Evolutionary conservation across 2,329 filamentous ascomycete genomes (phyloP), one percentile per base, ranked within the genome.

Genomic region (Botryotinia convoluta): DNA sequence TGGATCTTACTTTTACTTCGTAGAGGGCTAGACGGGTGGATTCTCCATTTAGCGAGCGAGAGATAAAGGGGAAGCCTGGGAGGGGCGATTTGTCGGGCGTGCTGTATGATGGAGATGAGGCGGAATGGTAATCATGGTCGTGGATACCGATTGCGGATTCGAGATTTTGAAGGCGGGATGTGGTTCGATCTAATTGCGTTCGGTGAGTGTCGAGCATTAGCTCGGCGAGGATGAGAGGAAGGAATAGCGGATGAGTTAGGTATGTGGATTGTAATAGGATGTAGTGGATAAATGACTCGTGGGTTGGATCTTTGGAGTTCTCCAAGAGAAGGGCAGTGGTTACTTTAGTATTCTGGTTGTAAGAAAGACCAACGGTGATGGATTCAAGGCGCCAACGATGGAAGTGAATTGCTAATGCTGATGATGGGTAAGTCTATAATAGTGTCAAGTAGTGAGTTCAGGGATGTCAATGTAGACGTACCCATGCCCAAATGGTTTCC

Each of bases 381-480:
- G 68, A 70, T 20, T 70, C 68, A 16, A 70, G 39, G 18, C 68
- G 68, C 42, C 42, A 59, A 4, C 68, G 68, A 45, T 42, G 57
- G 16, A 62, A 70, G 39, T 70, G 68, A 20, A 70, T 35, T n/a
- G 68, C 68, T n/a, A 62, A n/a, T 37, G 68, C 68, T 70, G 10
- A 22, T 35, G 3, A 45, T 22, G 29, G 18, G 18, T 44, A 4
- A 45, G 20, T 14, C 9, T 35, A 35, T 45, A 10, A 26, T 14
- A 35, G n/a, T 35, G 2, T 14, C 22, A 12, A 16, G 2, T 1
- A 29, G 42, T 9, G 42, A 45, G 18, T 45, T 32, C 18, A 22
- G 3, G 18, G 9, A 0, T 32, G 3, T 32, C 4, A 26, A 22
- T 5, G 1, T 22, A 20, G 10, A 70, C 68, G 48, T 39, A 70